Base-by-base conservation (phyloP, 2,329 filamentous ascomycete species). In the Aureobasidium sp. region DNA sequence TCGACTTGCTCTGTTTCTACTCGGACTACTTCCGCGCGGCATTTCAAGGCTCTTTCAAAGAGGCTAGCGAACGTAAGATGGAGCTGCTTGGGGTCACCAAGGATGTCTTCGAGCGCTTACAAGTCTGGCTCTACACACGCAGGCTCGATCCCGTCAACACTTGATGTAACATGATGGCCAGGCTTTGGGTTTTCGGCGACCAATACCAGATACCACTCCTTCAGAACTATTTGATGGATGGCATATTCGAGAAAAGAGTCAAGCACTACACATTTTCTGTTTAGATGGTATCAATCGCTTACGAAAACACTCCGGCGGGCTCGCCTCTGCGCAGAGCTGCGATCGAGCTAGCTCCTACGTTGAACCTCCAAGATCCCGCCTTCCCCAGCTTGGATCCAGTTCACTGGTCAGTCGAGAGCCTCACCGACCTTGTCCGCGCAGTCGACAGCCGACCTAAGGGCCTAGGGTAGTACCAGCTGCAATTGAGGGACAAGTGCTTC, bases 51-150 rank as follows among this genome's bases (percentile, higher is more conserved):
- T 53, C 34, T 0, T 39, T 53, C 36, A 53, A 29, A 12, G 50
- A 53, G 9, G 50, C 50, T 20, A 20, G 8, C 1, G 50, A 53
- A 6, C 17, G 20, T 17, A 56, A 29, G 15, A 8, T 47, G 3
- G 44, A 47, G 1, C 15, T 47, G 3, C 5, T 4, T 7, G 53
- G 65, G 12, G 64, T 68, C 2, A 56, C 64, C 3, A 10, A 44
- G 1, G 44, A 60, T 2, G 41, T 58, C 2, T 66, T 69, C 34
- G 32, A 63, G 3, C 17, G 41, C 1, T 68, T 67, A 62, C 57
- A 57, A 17, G 41, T 55, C 48, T 68, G 66, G 67, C 55, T 68
- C 5, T 67, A 67, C 37, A 64, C 59, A 2, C 32, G 32, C 32
- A 34, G 9, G 32, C 32, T 34, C 32, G 32, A 34, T 12, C 10